phyloP scores from a whole-genome alignment of 1,284 basidiomycete species.

The Takashimella koratensis region DNA sequence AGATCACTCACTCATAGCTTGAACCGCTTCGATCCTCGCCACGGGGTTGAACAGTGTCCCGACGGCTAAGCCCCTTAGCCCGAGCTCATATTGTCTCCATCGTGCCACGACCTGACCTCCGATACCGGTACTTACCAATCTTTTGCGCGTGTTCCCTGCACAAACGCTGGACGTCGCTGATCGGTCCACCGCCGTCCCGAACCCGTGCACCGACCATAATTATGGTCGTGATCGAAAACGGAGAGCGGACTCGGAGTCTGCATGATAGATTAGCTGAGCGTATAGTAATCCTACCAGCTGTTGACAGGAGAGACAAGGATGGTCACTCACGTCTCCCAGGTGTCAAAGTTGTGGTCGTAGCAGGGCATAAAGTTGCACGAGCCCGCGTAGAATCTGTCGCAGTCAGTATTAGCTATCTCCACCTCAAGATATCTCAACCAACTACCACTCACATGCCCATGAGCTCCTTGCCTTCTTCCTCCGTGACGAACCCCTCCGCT shows the following conservation, averaged over 20 bases:
- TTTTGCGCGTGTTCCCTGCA: conserved; percentile 68
- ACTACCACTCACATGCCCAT: conserved; percentile 65
- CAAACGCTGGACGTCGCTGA: conserved; percentile 37
- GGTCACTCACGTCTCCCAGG: conserved; percentile 60
- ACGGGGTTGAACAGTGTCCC: conserved; percentile 82
- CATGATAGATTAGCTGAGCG: no score
- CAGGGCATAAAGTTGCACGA: conserved; percentile 86
- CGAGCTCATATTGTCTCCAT: no score
- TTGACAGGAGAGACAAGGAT: no score
- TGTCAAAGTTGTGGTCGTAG: conserved; percentile 72
- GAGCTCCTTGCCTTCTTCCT: conserved; percentile 74
- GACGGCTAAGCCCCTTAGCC: conserved; percentile 55
- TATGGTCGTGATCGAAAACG: conserved; percentile 61
- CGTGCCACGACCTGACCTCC: no score
- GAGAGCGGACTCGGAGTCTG: conserved; percentile 41
- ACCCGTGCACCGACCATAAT: conserved; percentile 86
- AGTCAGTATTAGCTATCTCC: conserved; percentile 4
- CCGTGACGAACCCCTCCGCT: conserved; percentile 61
- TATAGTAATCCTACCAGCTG: no score
- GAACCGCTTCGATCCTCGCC: conserved; percentile 73
- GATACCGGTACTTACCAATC: conserved; percentile 49
- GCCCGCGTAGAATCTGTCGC: conserved; percentile 64
- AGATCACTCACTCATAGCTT: conserved; percentile 71
- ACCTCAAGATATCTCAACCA: not conserved
- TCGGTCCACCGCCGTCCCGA: conserved; percentile 68